Conservation (phyloP, 768 basidiomycete genomes). For the Boletus speciosus region DNA sequence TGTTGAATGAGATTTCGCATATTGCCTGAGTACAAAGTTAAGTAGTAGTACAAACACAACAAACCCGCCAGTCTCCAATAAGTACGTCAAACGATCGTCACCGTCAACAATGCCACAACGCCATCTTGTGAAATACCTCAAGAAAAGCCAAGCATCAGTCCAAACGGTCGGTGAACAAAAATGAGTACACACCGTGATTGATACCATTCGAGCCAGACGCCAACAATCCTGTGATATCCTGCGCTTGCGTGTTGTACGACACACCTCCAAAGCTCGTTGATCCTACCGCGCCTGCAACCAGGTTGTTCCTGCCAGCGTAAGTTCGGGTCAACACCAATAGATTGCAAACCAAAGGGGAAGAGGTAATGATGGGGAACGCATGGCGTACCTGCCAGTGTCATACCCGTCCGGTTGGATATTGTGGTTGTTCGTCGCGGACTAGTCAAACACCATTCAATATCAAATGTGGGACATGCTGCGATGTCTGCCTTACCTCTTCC, state of each 20-base stretch:
- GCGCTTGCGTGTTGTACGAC: conserved; percentile 43
- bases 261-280: conserved; percentile 40
- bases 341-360: not conserved
- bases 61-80: not conserved
- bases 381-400: conserved; percentile 41
- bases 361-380: not conserved
- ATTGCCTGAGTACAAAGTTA: no score
- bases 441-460: not conserved
- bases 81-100: conserved; percentile 37
- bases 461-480: not conserved
- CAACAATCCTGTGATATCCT: conserved; percentile 53
- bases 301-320: conserved; percentile 28
- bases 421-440: conserved; percentile 36
- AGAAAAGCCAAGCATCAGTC: not conserved
- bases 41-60: not conserved
- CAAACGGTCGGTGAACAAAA: not conserved
- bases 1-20: no score
- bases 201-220: conserved; percentile 47
- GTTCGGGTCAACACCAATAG: not conserved
- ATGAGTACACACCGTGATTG: conserved; percentile 43
- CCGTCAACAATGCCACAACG: conserved; percentile 51
- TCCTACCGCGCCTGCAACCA: conserved; percentile 40
- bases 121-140: conserved; percentile 55
- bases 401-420: conserved; percentile 47
- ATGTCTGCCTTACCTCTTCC: conserved; percentile 36